phyloP scores from a whole-genome alignment of 1,284 basidiomycete species.

The Malassezia nana region DNA sequence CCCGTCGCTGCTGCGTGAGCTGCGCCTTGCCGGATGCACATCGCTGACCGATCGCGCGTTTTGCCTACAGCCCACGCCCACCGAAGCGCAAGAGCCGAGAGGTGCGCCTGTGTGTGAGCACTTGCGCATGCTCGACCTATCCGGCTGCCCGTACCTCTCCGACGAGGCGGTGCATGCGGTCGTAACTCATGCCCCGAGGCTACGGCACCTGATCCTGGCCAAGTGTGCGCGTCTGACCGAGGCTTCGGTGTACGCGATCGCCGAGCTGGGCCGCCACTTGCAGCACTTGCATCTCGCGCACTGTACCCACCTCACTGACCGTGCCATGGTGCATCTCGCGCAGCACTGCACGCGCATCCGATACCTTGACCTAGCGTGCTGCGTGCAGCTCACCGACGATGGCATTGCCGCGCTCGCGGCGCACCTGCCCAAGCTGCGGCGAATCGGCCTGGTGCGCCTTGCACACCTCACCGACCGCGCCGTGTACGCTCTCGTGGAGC shows the following conservation, averaged over 20 bases:
- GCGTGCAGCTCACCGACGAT: slow-evolving; percentile 76
- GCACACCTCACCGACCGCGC: slow-evolving; percentile 85
- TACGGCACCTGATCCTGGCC: slow-evolving; percentile 81
- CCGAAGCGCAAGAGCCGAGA: slow-evolving; percentile 72
- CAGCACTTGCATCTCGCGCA: slow-evolving; percentile 95
- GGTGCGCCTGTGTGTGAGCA: slow-evolving; percentile 49
- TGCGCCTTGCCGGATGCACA: slow-evolving; percentile 70
- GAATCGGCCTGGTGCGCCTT: slow-evolving; percentile 87
- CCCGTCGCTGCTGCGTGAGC: slow-evolving; percentile 74
- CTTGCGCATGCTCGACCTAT: slow-evolving; percentile 53
- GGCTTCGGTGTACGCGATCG: slow-evolving; percentile 70
- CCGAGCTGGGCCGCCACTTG: slow-evolving; percentile 74
- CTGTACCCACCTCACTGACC: slow-evolving; percentile 74
- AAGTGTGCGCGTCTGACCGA: slow-evolving; percentile 84
- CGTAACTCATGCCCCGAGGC: slow-evolving; percentile 72
- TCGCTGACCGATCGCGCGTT: slow-evolving; percentile 76
- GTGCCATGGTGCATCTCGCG: slow-evolving; percentile 71
- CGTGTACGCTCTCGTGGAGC: slow-evolving; percentile 67
- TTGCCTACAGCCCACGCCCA: slow-evolving; percentile 59
- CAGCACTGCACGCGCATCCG: slow-evolving; percentile 80
- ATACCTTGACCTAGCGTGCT: slow-evolving; percentile 97
- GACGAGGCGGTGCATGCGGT: slow-evolving; percentile 86
- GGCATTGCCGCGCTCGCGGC: slow-evolving; percentile 81
- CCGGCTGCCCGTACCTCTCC: slow-evolving; percentile 68
- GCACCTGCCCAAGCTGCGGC: slow-evolving; percentile 72